Base-by-base conservation (phyloP, 768 basidiomycete species). In the Suillus alpinus region DNA sequence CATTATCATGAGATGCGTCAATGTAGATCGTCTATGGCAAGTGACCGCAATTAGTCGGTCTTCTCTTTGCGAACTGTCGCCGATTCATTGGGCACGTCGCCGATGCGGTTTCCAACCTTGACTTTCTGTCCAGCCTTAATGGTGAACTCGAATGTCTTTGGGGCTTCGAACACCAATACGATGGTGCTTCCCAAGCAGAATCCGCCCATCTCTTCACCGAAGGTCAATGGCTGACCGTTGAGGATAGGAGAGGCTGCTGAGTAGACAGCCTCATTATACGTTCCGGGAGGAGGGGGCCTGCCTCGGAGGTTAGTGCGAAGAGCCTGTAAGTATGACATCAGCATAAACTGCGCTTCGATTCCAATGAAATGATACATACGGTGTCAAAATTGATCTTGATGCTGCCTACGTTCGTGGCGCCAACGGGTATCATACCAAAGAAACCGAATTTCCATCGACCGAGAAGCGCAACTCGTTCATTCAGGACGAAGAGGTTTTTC, bases 341-440 rank as follows among this genome's bases (percentile, higher is more conserved):
- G 46, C 41, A 52, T 59, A 47, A 60, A 37, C 1, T 5, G 23
- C 13, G 2, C 18, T 13, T n/a, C 14, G 53, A 20, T 9, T 46
- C 50, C 49, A 32, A 59, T 12, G 18, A 53, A 5, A 29, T 26
- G n/a, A 59, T 32, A 46, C 72, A 57, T 49, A 89, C 91, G 71
- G 89, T 81, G 73, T 99, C 97, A 73, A 99, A 99, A 72, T 97
- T 95, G 70, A 99, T 83, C 65, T 89, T 89, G 76, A 99, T 98
- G 64, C 89, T 91, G 5, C 97, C 97, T 56, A 98, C 97, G 72
- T 99, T 98, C 12, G 96, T 98, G 2, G 97, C 97, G 3, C 97
- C 97, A 32, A 99, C 96, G 10, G 97, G 97, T 0, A 97, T 87
- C 94, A 98, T 98, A 31, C 89, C 80, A 73, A 97, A 99, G 81